These are phyloP conservation scores for Falciphora oryzae DNA, from an alignment of 2,329 filamentous ascomycete genomes.

Conservation along the genomic window DNA sequence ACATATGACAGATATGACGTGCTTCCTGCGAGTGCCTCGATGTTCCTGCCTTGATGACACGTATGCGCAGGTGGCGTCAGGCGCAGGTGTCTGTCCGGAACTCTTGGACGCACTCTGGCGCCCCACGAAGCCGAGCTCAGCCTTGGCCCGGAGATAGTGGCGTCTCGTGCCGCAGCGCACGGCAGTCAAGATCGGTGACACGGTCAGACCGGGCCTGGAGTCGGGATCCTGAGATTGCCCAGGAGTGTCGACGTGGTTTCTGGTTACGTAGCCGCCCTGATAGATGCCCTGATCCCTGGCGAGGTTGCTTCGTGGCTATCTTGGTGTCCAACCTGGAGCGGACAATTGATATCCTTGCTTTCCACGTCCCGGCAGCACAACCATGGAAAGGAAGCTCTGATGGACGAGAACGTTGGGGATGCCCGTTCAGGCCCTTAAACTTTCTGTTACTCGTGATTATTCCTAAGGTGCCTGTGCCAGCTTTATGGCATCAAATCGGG, in stretches of 20 bases:
- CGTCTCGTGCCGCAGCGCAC: neutral
- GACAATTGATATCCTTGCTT: neutral
- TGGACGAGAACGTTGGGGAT: neutral
- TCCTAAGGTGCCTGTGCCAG: neutral
- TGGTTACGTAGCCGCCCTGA: neutral
- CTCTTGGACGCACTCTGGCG: too few species aligned
- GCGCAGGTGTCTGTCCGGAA: neutral
- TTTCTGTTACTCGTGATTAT: neutral
- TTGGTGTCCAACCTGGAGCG: neutral
- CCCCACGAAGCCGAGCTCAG: neutral
- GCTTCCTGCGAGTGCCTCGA: neutral
- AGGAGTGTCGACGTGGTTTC: neutral
- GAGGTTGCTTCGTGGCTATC: neutral
- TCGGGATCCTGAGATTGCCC: neutral
- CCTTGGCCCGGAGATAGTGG: neutral
- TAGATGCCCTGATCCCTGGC: neutral
- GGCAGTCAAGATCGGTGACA: neutral
- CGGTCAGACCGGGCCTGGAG: too few species aligned
- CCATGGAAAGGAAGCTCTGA: neutral
- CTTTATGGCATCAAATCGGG: neutral
- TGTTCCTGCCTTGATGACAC: neutral
- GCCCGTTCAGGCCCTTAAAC: neutral
- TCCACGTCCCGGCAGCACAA: neutral
- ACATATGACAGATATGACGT: neutral
- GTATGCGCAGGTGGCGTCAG: too few species aligned